A percentile compares a stretch with the other conserved stretches of the same genome.
Evolutionary conservation across 2,329 filamentous ascomycete species (phyloP).

Genomic region (Phaeosphaeriaceae sp.): DNA sequence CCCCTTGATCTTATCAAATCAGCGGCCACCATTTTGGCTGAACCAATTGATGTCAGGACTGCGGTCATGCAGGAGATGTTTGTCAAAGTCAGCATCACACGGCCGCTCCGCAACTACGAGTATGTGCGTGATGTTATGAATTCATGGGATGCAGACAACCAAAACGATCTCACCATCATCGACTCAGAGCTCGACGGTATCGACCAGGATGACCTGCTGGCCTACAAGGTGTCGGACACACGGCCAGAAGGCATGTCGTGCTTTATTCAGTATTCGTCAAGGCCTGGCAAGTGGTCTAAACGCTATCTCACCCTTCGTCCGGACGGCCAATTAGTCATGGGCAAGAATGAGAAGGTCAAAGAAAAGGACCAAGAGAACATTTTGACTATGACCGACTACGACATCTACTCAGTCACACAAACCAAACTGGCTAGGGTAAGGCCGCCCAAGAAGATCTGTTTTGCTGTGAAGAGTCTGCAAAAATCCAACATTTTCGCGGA

Average conservation of each 20-base stretch:
- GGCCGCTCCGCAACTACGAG: constrained; percentile 85
- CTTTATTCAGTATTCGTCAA: constrained; percentile 80
- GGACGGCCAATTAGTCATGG: constrained; percentile 73
- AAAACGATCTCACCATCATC: constrained; percentile 75
- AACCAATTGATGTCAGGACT: constrained; percentile 67
- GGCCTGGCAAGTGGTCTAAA: constrained; percentile 87
- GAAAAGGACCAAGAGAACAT: constrained; percentile 71
- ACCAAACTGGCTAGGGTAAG: constrained; percentile 74
- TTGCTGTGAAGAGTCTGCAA: constrained; percentile 90
- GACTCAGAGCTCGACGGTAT: constrained; percentile 61
- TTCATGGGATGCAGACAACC: constrained; percentile 84
- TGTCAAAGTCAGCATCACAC: constrained; percentile 75
- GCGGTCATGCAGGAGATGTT: constrained; percentile 82
- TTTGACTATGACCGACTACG: constrained; percentile 89
- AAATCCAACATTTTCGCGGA: constrained; percentile 83
- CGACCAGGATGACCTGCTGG: constrained; percentile 67
- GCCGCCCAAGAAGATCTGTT: constrained; percentile 84
- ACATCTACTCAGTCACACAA: constrained; percentile 80
- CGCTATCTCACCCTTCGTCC: constrained; percentile 74
- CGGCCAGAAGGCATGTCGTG: constrained; percentile 71
- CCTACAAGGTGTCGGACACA: constrained; percentile 66
- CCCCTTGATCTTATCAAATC: constrained; percentile 74
- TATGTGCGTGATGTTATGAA: constrained; percentile 86
- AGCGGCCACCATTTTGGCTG: constrained; percentile 67
- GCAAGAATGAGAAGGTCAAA: constrained; percentile 69